phyloP scores from a whole-genome alignment of 441 rosid species.

The Euphorbia schlechtendalii region DNA sequence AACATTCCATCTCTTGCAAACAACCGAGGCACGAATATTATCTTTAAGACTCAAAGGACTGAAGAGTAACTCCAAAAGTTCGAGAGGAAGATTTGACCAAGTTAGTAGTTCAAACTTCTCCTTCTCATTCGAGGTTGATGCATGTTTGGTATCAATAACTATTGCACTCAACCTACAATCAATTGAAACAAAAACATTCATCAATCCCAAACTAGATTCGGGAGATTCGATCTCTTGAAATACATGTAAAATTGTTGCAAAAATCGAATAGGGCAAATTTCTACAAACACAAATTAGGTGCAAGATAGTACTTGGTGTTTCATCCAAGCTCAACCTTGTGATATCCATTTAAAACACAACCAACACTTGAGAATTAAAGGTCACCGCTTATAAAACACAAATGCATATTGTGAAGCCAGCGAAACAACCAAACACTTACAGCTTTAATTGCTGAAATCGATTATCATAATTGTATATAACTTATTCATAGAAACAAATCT shows the following conservation, averaged over 20 bases:
- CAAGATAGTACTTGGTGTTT: not conserved
- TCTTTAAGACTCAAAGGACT: conserved; percentile 39
- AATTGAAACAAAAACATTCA: conserved; percentile 3
- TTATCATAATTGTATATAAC: too few relatives aligned
- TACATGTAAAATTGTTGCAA: not conserved
- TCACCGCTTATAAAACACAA: too few relatives aligned
- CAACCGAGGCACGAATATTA: conserved; percentile 53
- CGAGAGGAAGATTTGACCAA: conserved; percentile 56
- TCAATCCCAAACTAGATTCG: not conserved
- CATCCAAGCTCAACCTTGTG: not conserved
- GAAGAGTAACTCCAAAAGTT: conserved; percentile 41
- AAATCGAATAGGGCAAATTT: not conserved
- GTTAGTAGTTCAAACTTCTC: conserved; percentile 29
- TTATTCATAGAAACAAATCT: too few relatives aligned
- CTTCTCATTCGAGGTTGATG: conserved; percentile 19
- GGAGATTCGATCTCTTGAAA: not conserved
- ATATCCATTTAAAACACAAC: not conserved
- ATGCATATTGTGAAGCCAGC: too few relatives aligned
- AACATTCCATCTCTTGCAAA: conserved; percentile 55
- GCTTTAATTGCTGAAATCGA: not conserved
- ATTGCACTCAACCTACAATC: conserved; percentile 36
- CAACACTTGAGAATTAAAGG: too few relatives aligned
- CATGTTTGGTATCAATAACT: conserved; percentile 17
- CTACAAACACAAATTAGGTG: too few relatives aligned
- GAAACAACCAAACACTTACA: too few relatives aligned